A percentile compares a stretch with the other conserved stretches of the same genome.
Conservation (phyloP, 78 protist genomes). For the Acrasis kona region DNA sequence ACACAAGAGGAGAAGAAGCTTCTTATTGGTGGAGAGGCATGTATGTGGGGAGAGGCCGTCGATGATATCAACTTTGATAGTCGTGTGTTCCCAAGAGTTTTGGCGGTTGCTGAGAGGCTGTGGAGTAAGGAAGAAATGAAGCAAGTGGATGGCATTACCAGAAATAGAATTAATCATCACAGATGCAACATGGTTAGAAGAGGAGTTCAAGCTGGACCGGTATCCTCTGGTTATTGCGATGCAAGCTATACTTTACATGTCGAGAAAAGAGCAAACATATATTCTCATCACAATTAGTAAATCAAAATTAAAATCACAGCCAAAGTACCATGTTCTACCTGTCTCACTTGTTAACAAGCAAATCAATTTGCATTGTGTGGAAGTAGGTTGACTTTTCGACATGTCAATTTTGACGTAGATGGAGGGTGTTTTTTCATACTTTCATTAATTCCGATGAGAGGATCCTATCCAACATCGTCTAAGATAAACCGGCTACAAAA, state of each 20-base stretch:
- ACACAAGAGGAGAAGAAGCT: not conserved
- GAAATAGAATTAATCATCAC: not conserved
- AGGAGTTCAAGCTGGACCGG: not conserved
- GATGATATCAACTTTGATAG: conserved; percentile 23
- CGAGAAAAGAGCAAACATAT: too few relatives aligned
- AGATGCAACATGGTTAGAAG: not conserved
- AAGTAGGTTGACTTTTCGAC: too few relatives aligned
- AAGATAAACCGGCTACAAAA: too few relatives aligned
- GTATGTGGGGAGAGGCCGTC: conserved; percentile 60
- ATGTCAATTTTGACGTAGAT: too few relatives aligned
- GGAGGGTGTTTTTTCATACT: too few relatives aligned
- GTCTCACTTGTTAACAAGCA: too few relatives aligned
- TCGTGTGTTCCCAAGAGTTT: conserved; percentile 47
- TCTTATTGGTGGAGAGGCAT: conserved; percentile 50
- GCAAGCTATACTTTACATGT: not conserved
- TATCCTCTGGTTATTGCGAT: not conserved
- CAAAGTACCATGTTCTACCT: too few relatives aligned
- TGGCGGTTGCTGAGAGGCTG: conserved; percentile 66
- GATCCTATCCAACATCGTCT: too few relatives aligned
- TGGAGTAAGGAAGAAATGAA: conserved; percentile 33
- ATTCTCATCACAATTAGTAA: too few relatives aligned
- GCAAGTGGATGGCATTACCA: not conserved
- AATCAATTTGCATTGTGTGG: too few relatives aligned
- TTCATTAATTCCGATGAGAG: too few relatives aligned
- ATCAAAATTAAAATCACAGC: too few relatives aligned